Evolutionary conservation across 345 rosid genomes (phyloP).

Genomic region (Populus deltoides): DNA sequence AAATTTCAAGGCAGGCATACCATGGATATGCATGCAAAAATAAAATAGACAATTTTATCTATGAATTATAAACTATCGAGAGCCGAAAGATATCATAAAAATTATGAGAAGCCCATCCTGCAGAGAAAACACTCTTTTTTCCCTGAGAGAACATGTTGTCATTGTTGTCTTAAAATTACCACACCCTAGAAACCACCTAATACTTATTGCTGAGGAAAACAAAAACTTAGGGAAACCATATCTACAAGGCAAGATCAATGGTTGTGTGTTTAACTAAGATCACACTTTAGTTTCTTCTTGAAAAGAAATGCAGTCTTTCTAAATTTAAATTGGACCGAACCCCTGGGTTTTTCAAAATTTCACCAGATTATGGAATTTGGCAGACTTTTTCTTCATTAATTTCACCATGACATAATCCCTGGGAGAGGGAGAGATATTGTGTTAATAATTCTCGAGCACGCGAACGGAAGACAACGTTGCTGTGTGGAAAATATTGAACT

Average conservation of each 20-base stretch:
- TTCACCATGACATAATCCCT: neutral
- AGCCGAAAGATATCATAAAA: neutral
- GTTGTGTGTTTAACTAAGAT: too few relatives aligned
- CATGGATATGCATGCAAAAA: neutral
- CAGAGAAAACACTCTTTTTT: neutral
- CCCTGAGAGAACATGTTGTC: neutral
- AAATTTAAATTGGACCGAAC: neutral
- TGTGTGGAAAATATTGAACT: neutral
- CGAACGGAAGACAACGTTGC: neutral
- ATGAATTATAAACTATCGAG: too few relatives aligned
- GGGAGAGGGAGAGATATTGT: neutral
- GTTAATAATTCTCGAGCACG: neutral
- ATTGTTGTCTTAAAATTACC: neutral
- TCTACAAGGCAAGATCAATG: too few relatives aligned
- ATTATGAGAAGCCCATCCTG: neutral
- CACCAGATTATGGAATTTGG: neutral
- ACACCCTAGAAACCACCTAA: too few relatives aligned
- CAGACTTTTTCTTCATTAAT: neutral
- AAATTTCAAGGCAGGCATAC: neutral
- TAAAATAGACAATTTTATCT: neutral
- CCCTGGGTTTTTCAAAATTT: neutral
- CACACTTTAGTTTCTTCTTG: too few relatives aligned
- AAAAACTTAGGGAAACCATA: too few relatives aligned
- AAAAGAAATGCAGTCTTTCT: neutral
- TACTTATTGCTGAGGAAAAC: too few relatives aligned